Base-by-base conservation (phyloP, 106 monocot genomes). In the Dendrobium catenatum region DNA sequence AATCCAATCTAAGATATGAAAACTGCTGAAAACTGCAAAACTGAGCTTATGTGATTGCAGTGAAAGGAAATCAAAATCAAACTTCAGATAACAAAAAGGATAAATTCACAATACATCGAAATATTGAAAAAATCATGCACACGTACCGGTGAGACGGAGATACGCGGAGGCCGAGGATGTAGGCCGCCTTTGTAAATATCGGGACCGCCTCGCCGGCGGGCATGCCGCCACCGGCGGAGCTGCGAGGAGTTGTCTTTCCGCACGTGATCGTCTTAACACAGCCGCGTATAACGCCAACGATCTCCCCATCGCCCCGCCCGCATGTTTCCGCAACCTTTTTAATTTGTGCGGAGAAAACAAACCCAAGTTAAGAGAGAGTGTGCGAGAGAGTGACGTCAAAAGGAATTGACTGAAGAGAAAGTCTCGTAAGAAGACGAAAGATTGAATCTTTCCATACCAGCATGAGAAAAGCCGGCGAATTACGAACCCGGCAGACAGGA, bases 381-480 rank as follows among this genome's bases (percentile, higher is more conserved):
- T 9, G 5, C 16, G 27, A 72, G 1, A 18, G 18, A 37, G 6
- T 64, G 18, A 59, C 4, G 18, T 29, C 29, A 51, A 5, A 42
- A 20, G 31, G 44, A 42, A 75, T 5, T 2, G 20, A 22, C 24
- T n/a, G 2, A 37, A 70, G 70, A 68, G 64, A 15, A 66, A 10
- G 19, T 56, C 56, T 19, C 56, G 19, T 19, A 68, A 26, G 2
- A 24, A 33, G 31, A 70, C 16, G 42, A 79, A 9, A 64, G 58
- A 47, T 42, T 31, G 42, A 44, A 9, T 74, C 0, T 16, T 51
- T 51, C 13, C 10, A 10, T 83, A 91, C 88, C 88, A 91, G 88
- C 90, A 91, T 91, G 73, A 84, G 88, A 72, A 75, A 88, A 41
- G 86, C 81, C 15, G 90, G 88, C n/a, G 86, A 84, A 64, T 84